A percentile compares a stretch with the other conserved stretches of the same genome.
Evolutionary conservation across 139 green algal genomes (phyloP).

Genomic region (Auxenochlorella protothecoides): DNA sequence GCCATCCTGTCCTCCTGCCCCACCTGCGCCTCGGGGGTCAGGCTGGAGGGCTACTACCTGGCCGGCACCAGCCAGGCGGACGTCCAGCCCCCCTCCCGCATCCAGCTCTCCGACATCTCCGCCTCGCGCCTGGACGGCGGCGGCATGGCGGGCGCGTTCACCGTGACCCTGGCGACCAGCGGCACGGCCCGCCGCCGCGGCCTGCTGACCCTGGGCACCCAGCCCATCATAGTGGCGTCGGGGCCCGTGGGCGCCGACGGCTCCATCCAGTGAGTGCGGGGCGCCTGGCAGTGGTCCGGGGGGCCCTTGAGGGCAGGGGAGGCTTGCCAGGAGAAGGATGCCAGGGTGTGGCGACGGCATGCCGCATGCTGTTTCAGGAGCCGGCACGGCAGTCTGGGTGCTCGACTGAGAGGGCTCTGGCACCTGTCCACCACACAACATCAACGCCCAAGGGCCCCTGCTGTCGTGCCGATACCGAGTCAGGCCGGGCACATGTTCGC

Average conservation of each 20-base stretch:
- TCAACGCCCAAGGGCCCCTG: too few relatives aligned
- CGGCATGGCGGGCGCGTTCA: conserved; percentile 10
- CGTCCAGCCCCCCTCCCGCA: conserved; percentile 9
- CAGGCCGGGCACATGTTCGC: too few relatives aligned
- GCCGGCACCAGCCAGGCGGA: neutral
- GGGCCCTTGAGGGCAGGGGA: too few relatives aligned
- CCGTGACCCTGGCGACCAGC: neutral
- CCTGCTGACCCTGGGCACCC: neutral
- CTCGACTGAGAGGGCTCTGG: too few relatives aligned
- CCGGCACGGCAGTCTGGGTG: too few relatives aligned
- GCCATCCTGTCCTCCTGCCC: conserved; percentile 13
- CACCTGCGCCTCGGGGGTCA: conserved; percentile 5
- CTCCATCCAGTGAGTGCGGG: too few relatives aligned
- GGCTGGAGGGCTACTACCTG: conserved; percentile 19
- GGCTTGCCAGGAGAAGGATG: too few relatives aligned
- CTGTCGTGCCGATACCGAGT: too few relatives aligned
- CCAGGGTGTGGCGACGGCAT: too few relatives aligned
- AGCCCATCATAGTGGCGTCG: conserved; percentile 17
- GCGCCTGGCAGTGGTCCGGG: too few relatives aligned
- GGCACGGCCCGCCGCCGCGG: neutral
- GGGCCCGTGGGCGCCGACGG: neutral
- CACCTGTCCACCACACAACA: too few relatives aligned
- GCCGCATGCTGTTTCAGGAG: too few relatives aligned
- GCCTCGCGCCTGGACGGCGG: neutral
- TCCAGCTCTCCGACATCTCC: conserved; percentile 7